These are phyloP conservation scores for Heliamphora exappendiculata DNA, from an alignment of 148 eudicot species.

Conservation along the genomic window DNA sequence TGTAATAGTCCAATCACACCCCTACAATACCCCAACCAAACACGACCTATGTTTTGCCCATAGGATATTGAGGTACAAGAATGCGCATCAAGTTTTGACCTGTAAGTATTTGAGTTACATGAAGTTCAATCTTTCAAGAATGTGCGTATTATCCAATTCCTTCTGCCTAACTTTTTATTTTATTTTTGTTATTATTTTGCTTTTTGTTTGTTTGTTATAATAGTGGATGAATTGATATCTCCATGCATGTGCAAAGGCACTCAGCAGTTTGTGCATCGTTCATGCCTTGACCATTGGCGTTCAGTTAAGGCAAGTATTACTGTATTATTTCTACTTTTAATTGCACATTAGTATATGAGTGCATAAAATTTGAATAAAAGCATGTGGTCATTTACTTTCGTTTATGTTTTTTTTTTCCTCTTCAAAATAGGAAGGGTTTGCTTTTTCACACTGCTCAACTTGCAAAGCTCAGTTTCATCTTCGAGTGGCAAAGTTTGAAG, in stretches of 20 bases:
- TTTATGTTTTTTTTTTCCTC: constrained; percentile 12
- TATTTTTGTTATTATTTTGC: too few species aligned
- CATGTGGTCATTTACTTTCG: background rate
- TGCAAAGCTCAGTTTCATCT: constrained; percentile 96
- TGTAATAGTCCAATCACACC: too few species aligned
- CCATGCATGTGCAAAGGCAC: constrained; percentile 99
- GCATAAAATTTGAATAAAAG: background rate
- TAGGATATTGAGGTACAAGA: background rate
- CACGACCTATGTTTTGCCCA: too few species aligned
- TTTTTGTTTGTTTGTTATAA: constrained; percentile 21
- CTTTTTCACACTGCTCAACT: constrained; percentile 93
- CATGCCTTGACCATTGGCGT: constrained; percentile 97
- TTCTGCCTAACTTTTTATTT: background rate
- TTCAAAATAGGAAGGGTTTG: constrained; percentile 72
- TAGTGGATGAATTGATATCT: constrained; percentile 78
- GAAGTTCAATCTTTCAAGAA: background rate
- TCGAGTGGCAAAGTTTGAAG: constrained; percentile 51
- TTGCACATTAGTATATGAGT: background rate
- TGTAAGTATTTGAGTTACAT: background rate
- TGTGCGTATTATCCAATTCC: background rate
- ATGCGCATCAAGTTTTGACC: background rate
- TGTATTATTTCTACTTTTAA: background rate
- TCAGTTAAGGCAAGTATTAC: constrained; percentile 75
- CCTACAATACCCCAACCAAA: too few species aligned
- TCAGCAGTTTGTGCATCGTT: constrained; percentile 88